Evolutionary conservation across 2,329 filamentous ascomycete genomes (phyloP), one percentile per base, ranked within the genome.

Genomic region (Exophiala calicioides): DNA sequence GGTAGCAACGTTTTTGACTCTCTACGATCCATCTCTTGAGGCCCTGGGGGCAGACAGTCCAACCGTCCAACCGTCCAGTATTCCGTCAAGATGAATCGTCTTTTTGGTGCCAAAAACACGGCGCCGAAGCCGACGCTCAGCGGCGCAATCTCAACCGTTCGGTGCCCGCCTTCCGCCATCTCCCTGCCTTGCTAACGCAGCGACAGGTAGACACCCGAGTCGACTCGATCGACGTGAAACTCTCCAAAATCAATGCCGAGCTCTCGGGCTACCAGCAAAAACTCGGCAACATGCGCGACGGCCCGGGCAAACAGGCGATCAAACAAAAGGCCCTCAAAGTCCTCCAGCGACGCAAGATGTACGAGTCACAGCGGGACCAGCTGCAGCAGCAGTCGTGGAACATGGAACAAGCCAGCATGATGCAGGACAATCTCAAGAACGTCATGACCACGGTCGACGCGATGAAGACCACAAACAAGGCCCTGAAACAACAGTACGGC

Each of bases 371-470:
- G 70, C 88, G 91, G 57, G 90, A 96, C 62, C 90, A 97, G 71
- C 82, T 97, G 43, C 87, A 95, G 71, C 80, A 85, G 57, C 93
- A 98, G 72, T 88, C 88, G 16, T 97, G 90, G 90, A 97, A 97
- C 73, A 96, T 98, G 90, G 90, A 97, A 73, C 90, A 96, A 71
- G 90, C 91, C 3, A 86, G 87, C 66, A 94, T 90, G 79, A 96
- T 97, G 91, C 90, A 95, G 73, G 91, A 97, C 72, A 97, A 97
- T 65, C 80, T 98, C 42, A 93, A 94, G 69, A 97, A 97, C 69
- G 91, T 93, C 55, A 96, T 96, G 90, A 94, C 90, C 13, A 96
- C 93, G 20, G 90, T 97, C 33, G 91, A 97, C 67, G 90, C 91
- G 8, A 91, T 98, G 81, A 94, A 96, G 79, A 90, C 86, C 1